A percentile compares a stretch with the other conserved stretches of the same genome.
Evolutionary conservation across 257 asterid species (phyloP).

Genomic region (Leonotis leonurus): DNA sequence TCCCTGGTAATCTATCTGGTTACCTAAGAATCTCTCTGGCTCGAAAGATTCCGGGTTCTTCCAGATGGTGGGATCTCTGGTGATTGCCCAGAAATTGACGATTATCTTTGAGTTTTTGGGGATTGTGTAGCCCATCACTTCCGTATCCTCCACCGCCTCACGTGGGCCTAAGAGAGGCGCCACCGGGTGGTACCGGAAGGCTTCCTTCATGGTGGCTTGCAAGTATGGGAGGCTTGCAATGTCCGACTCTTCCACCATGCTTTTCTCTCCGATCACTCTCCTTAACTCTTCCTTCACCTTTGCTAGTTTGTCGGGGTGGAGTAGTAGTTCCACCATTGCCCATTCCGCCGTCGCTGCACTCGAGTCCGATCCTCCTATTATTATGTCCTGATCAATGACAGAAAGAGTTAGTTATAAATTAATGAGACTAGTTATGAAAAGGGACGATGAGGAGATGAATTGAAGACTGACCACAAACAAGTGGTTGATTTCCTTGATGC

Average conservation of each 20-base stretch:
- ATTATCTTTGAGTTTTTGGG: background rate
- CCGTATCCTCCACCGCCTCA: background rate
- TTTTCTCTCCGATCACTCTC: background rate
- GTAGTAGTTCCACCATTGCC: slow-evolving; percentile 28
- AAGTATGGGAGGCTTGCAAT: background rate
- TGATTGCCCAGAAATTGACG: background rate
- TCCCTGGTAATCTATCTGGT: background rate
- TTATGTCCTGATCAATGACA: background rate
- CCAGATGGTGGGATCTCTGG: background rate
- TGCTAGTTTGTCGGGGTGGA: slow-evolving; percentile 6
- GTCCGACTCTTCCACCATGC: background rate
- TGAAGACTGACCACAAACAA: background rate
- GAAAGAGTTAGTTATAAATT: no score
- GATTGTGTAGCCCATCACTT: background rate
- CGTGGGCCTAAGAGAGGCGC: background rate
- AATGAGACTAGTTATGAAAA: no score
- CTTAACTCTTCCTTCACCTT: slow-evolving; percentile 2
- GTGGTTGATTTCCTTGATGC: background rate
- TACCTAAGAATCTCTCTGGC: background rate
- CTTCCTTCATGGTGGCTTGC: slow-evolving; percentile 1
- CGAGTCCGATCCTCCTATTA: background rate
- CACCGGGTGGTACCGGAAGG: background rate
- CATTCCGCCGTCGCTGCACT: slow-evolving; percentile 11
- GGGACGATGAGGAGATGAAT: no score
- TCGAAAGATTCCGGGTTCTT: background rate